phyloP scores from a whole-genome alignment of 129 eudicot species.

The carrot (Daucus carota) region DNA sequence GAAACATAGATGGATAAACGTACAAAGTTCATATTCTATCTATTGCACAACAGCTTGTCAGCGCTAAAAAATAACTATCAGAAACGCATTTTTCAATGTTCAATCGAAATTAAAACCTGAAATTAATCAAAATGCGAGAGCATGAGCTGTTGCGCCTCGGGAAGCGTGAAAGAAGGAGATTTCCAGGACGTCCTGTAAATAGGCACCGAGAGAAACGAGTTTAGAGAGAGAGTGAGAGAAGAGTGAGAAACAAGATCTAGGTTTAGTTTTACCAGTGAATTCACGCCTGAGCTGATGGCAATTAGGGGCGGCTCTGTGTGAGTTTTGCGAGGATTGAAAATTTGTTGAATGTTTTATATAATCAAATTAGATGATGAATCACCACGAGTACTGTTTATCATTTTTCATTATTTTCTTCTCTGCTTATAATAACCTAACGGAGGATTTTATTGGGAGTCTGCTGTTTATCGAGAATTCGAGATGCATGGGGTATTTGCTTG shows the following conservation, averaged over 20 bases:
- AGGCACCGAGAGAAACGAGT: not conserved
- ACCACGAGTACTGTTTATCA: not conserved
- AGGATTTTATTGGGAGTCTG: not conserved
- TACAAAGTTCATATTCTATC: not conserved
- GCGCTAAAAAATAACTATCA: not conserved
- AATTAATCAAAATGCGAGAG: not conserved
- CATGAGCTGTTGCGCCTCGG: conserved; percentile 1
- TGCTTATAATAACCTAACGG: not conserved
- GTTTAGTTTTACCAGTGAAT: not conserved
- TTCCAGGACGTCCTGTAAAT: not conserved
- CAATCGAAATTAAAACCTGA: not conserved
- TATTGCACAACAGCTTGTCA: not conserved
- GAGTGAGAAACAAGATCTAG: conserved; percentile 6
- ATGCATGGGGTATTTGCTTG: not conserved
- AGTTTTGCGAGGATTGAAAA: no score
- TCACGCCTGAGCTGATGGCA: not conserved
- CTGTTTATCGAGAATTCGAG: not conserved
- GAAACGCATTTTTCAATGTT: not conserved
- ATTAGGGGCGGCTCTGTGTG: not conserved
- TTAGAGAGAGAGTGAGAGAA: not conserved
- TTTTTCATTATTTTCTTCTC: not conserved
- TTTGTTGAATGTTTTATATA: not conserved
- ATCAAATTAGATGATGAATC: not conserved
- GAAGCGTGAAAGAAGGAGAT: not conserved
- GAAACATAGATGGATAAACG: not conserved